Evolutionary conservation across 257 asterid species (phyloP), one percentile per base, ranked within the genome.

Genomic region (Plantago major): DNA sequence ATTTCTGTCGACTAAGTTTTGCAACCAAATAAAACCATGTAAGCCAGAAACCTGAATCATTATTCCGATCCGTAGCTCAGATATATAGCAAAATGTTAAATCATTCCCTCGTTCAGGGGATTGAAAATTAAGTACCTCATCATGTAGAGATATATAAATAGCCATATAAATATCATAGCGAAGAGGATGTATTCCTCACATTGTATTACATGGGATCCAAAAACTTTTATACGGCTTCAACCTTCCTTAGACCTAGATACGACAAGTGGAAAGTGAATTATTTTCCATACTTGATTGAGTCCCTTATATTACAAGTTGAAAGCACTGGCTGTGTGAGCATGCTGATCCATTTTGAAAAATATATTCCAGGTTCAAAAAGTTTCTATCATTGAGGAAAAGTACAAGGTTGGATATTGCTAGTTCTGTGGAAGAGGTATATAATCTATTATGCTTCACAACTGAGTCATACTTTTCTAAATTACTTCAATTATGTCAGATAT

Each of bases 391-490:
- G 74, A 81, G 96, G 79, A 91, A 88, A 84, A 86, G 92, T 73
- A 65, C 98, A 7, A 84, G 92, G 83, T 40, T 83, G 70, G 97
- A 91, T 71, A 78, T 91, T 76, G 90, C 87, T 53, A 71, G 70
- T 66, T 78, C 90, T 66, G 60, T 91, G 28, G 98, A 91, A 75
- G 95, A 88, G 98, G 98, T 88, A 88, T 70, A 63, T 67, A 22
- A 71, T 61, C 66, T 53, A 45, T 51, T 50, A 57, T 67, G 71
- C 71, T 63, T 58, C 47, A 46, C 19, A 40, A 67, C 54, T 30
- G 48, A 60, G 42, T 65, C 54, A 40, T 30, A 52, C 65, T 43
- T 63, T 38, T 52, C 60, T 30, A 46, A 56, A 70, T 73, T 62
- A 33, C 65, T 67, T 52, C 70, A 60, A 70, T 62, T 73, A 74